These are phyloP conservation scores for Brassica carinata DNA, from an alignment of 345 rosid genomes.

Conservation along the genomic window DNA sequence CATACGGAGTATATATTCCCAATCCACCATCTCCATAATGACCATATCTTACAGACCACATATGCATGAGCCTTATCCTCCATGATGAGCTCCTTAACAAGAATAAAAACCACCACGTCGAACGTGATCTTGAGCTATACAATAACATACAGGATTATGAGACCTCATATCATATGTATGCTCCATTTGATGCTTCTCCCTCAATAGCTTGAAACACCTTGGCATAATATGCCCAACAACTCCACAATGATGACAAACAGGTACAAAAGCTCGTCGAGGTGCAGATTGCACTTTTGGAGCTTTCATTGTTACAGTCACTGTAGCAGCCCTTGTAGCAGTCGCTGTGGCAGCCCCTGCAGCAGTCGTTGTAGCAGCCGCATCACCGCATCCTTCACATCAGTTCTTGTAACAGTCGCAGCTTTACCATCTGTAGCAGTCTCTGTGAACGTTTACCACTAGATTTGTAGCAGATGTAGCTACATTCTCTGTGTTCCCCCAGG, in stretches of 20 bases:
- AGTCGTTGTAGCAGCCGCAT: not conserved
- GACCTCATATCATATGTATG: not conserved
- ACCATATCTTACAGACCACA: not conserved
- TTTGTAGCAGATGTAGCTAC: not conserved
- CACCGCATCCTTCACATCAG: not conserved
- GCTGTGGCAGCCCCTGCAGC: not conserved
- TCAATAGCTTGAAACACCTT: not conserved
- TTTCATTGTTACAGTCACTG: not conserved
- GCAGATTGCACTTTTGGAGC: not conserved
- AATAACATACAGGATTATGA: not conserved
- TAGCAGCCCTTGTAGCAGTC: not conserved
- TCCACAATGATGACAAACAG: not conserved
- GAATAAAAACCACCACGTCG: not conserved
- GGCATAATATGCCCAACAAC: not conserved
- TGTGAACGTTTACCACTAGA: not conserved
- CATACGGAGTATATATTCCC: not conserved
- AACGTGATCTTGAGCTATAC: not conserved
- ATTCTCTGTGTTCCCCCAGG: too few relatives aligned
- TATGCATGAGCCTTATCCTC: not conserved
- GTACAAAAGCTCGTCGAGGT: not conserved
- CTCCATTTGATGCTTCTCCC: not conserved
- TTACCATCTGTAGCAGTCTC: not conserved
- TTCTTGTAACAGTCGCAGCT: not conserved
- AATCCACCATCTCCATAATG: not conserved
- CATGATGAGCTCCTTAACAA: not conserved